Percentiles rank a stretch among this genome's conserved stretches.
phyloP scores from a whole-genome alignment of 495 filamentous ascomycete species.

The Melanomma pulvis-pyrius region DNA sequence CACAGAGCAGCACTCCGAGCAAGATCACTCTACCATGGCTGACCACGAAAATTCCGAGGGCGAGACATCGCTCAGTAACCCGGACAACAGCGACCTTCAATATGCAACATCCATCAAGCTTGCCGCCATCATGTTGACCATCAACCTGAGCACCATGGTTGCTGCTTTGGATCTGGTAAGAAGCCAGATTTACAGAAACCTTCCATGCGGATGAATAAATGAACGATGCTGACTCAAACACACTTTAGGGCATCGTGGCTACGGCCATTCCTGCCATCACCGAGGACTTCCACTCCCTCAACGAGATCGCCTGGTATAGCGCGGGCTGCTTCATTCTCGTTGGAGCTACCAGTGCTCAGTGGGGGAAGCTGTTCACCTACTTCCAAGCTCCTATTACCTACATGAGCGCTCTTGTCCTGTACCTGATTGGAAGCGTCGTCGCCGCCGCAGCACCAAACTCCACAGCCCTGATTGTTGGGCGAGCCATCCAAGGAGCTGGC shows the following conservation, averaged over 20 bases:
- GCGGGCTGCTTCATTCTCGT: conserved; percentile 12
- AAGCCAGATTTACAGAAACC: background rate
- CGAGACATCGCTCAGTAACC: background rate
- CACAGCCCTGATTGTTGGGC: conserved; percentile 18
- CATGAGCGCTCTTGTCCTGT: conserved; percentile 11
- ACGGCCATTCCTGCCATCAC: conserved; percentile 27
- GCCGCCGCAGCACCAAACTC: conserved; percentile 9
- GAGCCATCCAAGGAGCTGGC: conserved; percentile 24
- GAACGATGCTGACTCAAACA: background rate
- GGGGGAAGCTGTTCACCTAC: conserved; percentile 25
- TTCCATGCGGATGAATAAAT: background rate
- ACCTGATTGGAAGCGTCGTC: conserved; percentile 21
- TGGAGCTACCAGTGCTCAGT: background rate
- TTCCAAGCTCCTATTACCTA: conserved; percentile 8
- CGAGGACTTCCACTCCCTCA: conserved; percentile 24
- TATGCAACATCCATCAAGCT: conserved; percentile 13
- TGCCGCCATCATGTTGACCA: conserved; percentile 18
- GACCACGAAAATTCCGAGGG: conserved; percentile 16
- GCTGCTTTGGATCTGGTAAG: conserved; percentile 14
- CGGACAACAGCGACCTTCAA: conserved; percentile 5
- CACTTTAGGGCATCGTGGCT: conserved; percentile 18
- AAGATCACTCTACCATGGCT: background rate
- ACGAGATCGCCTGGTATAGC: conserved; percentile 27
- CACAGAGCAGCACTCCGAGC: background rate
- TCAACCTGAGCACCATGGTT: conserved; percentile 14